These are phyloP conservation scores for Hypsizygus ulmarius DNA, from an alignment of 1,284 basidiomycete species.

Conservation along the genomic window DNA sequence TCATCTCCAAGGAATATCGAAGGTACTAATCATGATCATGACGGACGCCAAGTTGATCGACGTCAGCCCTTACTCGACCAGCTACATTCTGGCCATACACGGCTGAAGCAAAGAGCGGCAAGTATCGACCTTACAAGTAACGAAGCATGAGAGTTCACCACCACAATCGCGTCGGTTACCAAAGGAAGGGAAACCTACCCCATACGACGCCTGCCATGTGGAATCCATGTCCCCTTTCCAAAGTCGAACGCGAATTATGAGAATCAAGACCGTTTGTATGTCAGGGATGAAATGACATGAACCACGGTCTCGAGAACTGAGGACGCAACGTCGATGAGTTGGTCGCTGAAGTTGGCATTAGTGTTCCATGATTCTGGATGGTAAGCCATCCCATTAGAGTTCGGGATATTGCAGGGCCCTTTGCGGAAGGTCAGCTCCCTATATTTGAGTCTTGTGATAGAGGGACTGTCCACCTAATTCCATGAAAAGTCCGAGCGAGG, in stretches of 20 bases:
- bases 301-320: conserved; percentile 65
- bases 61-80: conserved; percentile 57
- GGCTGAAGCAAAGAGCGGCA: conserved; percentile 79
- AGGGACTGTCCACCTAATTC: conserved; percentile 47
- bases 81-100: conserved; percentile 77
- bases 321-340: conserved; percentile 67
- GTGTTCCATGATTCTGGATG: conserved; percentile 68
- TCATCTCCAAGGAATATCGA: not conserved
- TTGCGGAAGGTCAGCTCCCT: not conserved
- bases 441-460: not conserved
- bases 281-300: conserved; percentile 23
- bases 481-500: conserved; percentile 61
- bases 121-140: conserved; percentile 66
- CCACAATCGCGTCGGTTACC: not conserved
- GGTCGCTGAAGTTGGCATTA: conserved; percentile 71
- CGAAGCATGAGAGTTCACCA: not conserved
- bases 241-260: too few species aligned
- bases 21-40: conserved; percentile 80
- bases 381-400: conserved; percentile 43
- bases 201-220: conserved; percentile 76
- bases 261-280: too few species aligned
- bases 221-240: conserved; percentile 62
- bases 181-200: conserved; percentile 33
- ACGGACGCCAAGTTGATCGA: conserved; percentile 79
- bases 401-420: conserved; percentile 51